Conservation (phyloP, 164 flowering plant genomes). For the Euptelea pleiosperma region DNA sequence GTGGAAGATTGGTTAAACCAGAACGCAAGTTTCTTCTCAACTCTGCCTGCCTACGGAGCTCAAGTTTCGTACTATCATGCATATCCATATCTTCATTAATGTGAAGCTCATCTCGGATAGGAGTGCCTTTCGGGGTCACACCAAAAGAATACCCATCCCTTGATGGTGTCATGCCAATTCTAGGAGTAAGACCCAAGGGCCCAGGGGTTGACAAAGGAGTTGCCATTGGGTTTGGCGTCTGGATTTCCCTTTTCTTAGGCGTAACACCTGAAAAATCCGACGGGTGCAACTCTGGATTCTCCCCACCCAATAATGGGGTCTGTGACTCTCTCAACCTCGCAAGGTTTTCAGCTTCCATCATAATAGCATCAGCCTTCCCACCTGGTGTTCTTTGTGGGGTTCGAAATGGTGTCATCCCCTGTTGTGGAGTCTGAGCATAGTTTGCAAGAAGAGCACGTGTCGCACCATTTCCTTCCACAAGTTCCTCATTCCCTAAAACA, state of each 20-base stretch:
- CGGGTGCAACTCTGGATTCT: slow-evolving; percentile 95
- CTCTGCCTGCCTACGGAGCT: slow-evolving; percentile 71
- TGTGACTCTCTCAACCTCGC: slow-evolving; percentile 90
- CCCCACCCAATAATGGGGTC: slow-evolving; percentile 94
- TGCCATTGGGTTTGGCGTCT: slow-evolving; percentile 84
- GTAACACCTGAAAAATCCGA: slow-evolving; percentile 99
- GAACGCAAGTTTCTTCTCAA: slow-evolving; percentile 65
- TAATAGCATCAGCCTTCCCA: slow-evolving; percentile 91
- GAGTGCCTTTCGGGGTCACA: slow-evolving; percentile 85
- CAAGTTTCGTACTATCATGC: slow-evolving; percentile 68
- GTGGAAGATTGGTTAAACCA: slow-evolving; percentile 80
- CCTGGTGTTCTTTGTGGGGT: slow-evolving; percentile 96
- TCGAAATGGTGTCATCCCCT: slow-evolving; percentile 79
- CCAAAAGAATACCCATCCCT: slow-evolving; percentile 72
- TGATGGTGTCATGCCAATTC: slow-evolving; percentile 88
- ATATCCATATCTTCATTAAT: slow-evolving; percentile 85
- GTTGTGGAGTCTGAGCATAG: slow-evolving; percentile 80
- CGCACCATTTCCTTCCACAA: slow-evolving; percentile 84
- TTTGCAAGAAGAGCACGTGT: slow-evolving; percentile 88
- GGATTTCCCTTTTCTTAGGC: slow-evolving; percentile 85
- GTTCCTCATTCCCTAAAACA: slow-evolving; percentile 63
- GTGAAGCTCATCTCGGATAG: slow-evolving; percentile 88
- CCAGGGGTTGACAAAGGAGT: slow-evolving; percentile 91
- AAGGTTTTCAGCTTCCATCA: slow-evolving; percentile 99
- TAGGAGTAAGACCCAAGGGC: slow-evolving; percentile 66